Base-by-base conservation (phyloP, 495 filamentous ascomycete genomes). In the Pyronema omphalodes region DNA sequence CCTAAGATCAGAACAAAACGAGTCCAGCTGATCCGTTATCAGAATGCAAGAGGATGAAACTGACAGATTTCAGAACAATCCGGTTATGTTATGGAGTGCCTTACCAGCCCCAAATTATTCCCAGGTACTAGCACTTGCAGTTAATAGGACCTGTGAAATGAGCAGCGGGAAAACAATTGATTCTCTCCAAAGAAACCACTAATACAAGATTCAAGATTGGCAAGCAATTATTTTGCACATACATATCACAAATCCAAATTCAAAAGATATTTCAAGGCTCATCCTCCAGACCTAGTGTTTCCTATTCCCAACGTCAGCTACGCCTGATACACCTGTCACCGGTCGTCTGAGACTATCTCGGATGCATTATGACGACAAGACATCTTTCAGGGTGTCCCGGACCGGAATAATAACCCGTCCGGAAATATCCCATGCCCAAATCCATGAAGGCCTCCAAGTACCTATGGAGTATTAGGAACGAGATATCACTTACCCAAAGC, bases 401-500 rank as follows among this genome's bases (percentile, higher is more conserved):
- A 19, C 17, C 44, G 44, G n/a, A 47, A 47, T 3, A 15, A n/a
- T 17, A 41, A 41, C 15, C 39, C 39, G 39, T 17, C 11, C 11
- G 39, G 15, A 41, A 5, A 29, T 29, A 29, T 29, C 23, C 5
- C 23, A 29, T 29, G 23, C 23, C 23, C 1, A 1, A 1, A 1
- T 5, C 2, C 23, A 5, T 2, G 23, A 29, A 29, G 23, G 5
- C 23, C 23, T 29, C 23, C 23, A 29, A 29, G 23, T 41, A 41
- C 39, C 39, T 6, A 12, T 12, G 7, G 39, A 41, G 11, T 12
- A 41, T 12, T 6, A 41, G 39, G 15, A 41, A 17, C 1, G 11
- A 12, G 6, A 34, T 45, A 43, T 43, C 35, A 65, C 63, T 65
- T 57, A 66, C 63, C 62, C 62, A 65, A 23, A 66, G 53, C 45